Base-by-base conservation (phyloP, 2,329 filamentous ascomycete genomes). In the Corynespora cassiicola region DNA sequence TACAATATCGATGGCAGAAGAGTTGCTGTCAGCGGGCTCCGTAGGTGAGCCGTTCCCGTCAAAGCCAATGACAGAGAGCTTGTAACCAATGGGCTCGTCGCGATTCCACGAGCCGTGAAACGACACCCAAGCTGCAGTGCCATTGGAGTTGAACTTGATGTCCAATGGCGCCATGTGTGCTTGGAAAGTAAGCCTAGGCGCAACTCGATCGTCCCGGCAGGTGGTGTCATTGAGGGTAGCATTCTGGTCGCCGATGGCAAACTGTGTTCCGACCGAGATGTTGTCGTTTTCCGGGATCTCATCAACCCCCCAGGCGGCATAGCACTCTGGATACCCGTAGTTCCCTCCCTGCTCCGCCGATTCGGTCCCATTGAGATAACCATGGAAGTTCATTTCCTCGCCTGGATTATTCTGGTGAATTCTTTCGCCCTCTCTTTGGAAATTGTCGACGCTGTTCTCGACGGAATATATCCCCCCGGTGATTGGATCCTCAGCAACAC, bases 321-420 rank as follows among this genome's bases (percentile, higher is more conserved):
- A 86, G 69, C 87, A 90, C 29, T 74, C 67, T 2, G 87, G 87
- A 57, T 89, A 90, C 15, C 86, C 87, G 56, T 85, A 86, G 63
- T 88, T 88, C 3, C 58, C 54, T 12, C 73, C 75, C 54, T 77
- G 68, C 19, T 67, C 54, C 3, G 52, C 42, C 14, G 63, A 67
- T 6, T 50, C 8, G 0, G 75, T 76, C n/a, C 74, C 73, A 28
- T 78, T 77, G 3, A 87, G 70, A 40, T 75, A 78, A 3, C 86
- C 86, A 43, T 86, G 80, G 61, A 81, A 88, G 65, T 90, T 89
- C 62, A 90, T 67, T 65, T 90, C 84, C 58, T 90, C 87, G 11
- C 77, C 86, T 0, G 86, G 86, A 55, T 90, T 90, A 54, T 87
- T 75, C 43, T 80, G 64, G 50, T 86, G 82, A 28, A 88, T 77